Percentiles rank a stretch among this genome's conserved stretches.
These are phyloP conservation scores for Adansonia gregorii DNA, from an alignment of 441 rosid species.

Conservation along the genomic window DNA sequence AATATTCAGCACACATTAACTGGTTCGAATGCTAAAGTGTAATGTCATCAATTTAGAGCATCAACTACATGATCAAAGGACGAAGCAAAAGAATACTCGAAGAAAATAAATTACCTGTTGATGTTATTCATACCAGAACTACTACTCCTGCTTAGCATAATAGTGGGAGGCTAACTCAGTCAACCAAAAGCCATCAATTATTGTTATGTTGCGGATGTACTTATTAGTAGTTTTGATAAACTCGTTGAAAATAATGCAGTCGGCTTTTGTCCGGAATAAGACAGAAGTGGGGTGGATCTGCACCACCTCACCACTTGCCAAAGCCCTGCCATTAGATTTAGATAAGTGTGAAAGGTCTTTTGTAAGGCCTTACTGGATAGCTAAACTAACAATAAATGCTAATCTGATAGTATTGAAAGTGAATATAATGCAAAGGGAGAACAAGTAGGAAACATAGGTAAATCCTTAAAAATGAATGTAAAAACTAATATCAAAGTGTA, in stretches of 20 bases:
- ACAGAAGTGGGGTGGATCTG: constrained; percentile 89
- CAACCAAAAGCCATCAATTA: constrained; percentile 81
- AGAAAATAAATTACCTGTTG: constrained; percentile 25
- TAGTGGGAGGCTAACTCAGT: constrained; percentile 89
- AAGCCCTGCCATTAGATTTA: constrained; percentile 62
- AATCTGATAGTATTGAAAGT: neutral
- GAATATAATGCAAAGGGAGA: constrained; percentile 19
- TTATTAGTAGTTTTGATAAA: constrained; percentile 77
- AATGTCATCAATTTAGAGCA: neutral
- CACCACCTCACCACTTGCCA: constrained; percentile 81
- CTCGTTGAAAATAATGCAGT: constrained; percentile 85
- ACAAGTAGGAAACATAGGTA: neutral
- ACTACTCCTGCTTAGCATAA: constrained; percentile 55
- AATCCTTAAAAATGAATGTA: constrained; percentile 15
- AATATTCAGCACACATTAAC: neutral
- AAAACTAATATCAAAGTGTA: constrained; percentile 18
- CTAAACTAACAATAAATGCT: neutral
- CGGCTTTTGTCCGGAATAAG: constrained; percentile 66
- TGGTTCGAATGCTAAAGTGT: neutral
- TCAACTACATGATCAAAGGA: neutral
- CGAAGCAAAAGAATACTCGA: neutral
- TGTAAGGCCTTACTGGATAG: neutral
- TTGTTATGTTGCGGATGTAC: constrained; percentile 76
- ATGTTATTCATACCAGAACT: constrained; percentile 26
- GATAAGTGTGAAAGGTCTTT: constrained; percentile 20